Evolutionary conservation across 2,329 filamentous ascomycete species (phyloP), one percentile per base, ranked within the genome.

Genomic region (Cadophora gregata): DNA sequence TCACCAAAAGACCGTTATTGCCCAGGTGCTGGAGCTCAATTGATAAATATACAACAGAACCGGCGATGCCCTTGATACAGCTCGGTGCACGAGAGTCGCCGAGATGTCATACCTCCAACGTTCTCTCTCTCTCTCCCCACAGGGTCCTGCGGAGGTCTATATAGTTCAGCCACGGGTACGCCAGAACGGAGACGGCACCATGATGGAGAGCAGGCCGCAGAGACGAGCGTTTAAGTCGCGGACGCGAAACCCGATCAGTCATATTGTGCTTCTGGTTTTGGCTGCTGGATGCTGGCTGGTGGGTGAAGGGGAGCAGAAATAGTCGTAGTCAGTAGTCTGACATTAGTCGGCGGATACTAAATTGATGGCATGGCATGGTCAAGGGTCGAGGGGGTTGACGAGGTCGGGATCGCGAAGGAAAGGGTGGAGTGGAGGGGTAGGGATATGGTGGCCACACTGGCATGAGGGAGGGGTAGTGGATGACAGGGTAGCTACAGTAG

Each of bases 241-340:
- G 72, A 67, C 67, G 69, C 72, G 69, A 72, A 65, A 72, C 72
- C 70, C 67, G 70, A 75, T 72, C 68, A 70, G 73, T 74, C 73
- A 70, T 68, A 66, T 70, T 71, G 72, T 68, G 70, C 45, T 60
- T 63, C 33, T 53, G 66, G 61, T 16, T 24, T 42, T 42, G 14
- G 36, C 36, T 42, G 36, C 36, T 42, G 36, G 36, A 9, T 42
- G 36, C 36, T 42, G 36, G 36, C 36, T 42, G 31, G 45, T 47
- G 58, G 36, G 58, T 48, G 50, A 55, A 45, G 36, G 47, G 21
- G 24, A 53, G 56, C 19, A 47, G 63, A 61, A 62, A 47, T 42
- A 38, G 31, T 55, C 50, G 61, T 33, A 31, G 53, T 42, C 63
- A 68, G 63, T 70, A 69, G 66, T 69, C 68, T 70, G 70, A 70